Evolutionary conservation across 2,329 filamentous ascomycete genomes (phyloP), one percentile per base, ranked within the genome.

Genomic region (Basipetospora sp.): DNA sequence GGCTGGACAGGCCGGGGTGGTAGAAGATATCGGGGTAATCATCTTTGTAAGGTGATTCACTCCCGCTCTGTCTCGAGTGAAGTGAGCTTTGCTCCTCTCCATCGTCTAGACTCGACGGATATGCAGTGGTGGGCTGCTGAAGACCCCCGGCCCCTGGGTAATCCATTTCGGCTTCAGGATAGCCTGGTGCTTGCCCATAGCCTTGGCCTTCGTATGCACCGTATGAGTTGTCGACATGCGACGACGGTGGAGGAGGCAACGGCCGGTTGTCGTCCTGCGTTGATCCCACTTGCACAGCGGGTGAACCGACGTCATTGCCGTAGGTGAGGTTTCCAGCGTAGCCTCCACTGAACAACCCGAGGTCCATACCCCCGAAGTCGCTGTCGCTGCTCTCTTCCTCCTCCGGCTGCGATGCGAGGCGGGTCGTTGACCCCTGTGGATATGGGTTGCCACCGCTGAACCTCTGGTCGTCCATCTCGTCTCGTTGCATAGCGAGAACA

Each of bases 11-110:
- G 28, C 84, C 84, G 14, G 87, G 87, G 50, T 96, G 86, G 54
- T 92, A 98, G 53, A 94, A 94, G 52, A 96, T 77, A 48, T 94
- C 90, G 14, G 81, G 82, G 43, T 85, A 83, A 40, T 86, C 84
- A 31, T 81, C 77, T 45, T 74, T 74, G 26, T 63, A 59, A 1
- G 78, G 76, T 19, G 77, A 82, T 27, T 83, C 77, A 46, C 73
- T 77, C 27, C 59, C 71, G 48, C 62, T 79, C 45, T 59, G 66
- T 40, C 60, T 69, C 6, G 70, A 65, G 52, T 71, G 57, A 32
- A 77, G 47, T 2, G 70, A 74, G 14, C 69, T 67, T 11, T 65
- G 69, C 54, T 96, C 90, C 47, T 94, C 90, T 2, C 84, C 88
- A 53, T 94, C 85, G 47, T 96, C 88, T 48, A 90, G 94, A 57